phyloP scores from a whole-genome alignment of 2,329 filamentous ascomycete species.

The Ciborinia camelliae region DNA sequence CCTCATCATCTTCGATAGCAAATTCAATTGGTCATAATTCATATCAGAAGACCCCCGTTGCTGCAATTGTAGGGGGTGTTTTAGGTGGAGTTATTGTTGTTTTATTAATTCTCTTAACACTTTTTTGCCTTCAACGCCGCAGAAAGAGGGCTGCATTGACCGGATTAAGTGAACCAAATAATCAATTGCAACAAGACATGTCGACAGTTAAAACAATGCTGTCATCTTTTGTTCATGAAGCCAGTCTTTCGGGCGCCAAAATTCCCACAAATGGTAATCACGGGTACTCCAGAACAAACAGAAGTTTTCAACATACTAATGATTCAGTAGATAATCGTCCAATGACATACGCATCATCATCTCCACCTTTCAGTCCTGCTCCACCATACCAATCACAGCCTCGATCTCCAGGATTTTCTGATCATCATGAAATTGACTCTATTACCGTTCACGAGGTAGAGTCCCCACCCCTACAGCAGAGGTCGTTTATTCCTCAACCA shows the following conservation, averaged over 20 bases:
- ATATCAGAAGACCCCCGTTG: not conserved
- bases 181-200: not conserved
- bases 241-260: not conserved
- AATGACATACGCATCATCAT: not conserved
- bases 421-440: conserved; percentile 13
- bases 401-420: not conserved
- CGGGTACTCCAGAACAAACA: too few species aligned
- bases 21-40: not conserved
- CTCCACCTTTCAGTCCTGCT: conserved; percentile 8
- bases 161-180: not conserved
- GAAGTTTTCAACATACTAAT: not conserved
- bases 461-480: not conserved
- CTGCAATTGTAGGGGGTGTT: not conserved
- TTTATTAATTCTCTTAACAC: not conserved
- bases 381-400: conserved; percentile 10
- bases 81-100: not conserved
- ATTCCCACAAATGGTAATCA: not conserved
- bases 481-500: not conserved
- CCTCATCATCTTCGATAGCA: not conserved
- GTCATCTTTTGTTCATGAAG: not conserved
- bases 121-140: not conserved
- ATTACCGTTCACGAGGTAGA: not conserved
- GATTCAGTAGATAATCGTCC: not conserved
- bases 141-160: not conserved
- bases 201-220: not conserved